These are phyloP conservation scores for Cicer pinnatifidum DNA, from an alignment of 306 rosid genomes.

Conservation along the genomic window DNA sequence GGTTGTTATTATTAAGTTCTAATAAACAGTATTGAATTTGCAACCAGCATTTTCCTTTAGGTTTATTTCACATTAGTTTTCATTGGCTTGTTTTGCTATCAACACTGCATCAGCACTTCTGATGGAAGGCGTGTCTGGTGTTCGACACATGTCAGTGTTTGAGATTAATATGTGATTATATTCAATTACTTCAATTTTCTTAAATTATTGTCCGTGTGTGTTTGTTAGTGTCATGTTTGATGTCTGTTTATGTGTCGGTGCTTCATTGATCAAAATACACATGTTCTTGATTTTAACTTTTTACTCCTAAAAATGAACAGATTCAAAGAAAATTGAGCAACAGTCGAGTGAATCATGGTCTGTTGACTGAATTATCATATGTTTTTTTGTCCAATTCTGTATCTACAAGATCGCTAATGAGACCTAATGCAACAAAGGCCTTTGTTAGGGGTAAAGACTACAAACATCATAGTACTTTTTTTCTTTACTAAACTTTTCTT, in stretches of 20 bases:
- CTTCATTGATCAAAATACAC: not conserved
- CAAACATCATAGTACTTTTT: not conserved
- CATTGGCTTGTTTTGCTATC: not conserved
- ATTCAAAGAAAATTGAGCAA: conserved; percentile 70
- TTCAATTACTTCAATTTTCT: too few species aligned
- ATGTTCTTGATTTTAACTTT: conserved; percentile 9
- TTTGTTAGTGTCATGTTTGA: too few species aligned
- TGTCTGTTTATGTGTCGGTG: too few species aligned
- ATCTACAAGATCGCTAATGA: conserved; percentile 71
- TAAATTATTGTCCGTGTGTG: too few species aligned
- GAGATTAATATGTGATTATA: too few species aligned
- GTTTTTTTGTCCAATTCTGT: conserved; percentile 72
- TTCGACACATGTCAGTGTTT: too few species aligned
- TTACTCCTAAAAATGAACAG: conserved; percentile 47
- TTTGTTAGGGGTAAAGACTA: conserved; percentile 71
- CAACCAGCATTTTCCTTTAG: not conserved
- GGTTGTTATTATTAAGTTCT: not conserved
- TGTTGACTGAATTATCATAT: conserved; percentile 64
- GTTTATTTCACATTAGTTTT: not conserved
- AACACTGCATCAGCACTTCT: too few species aligned
- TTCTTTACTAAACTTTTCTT: conserved; percentile 1
- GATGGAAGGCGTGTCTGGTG: too few species aligned
- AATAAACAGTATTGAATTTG: not conserved
- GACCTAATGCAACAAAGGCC: conserved; percentile 72
- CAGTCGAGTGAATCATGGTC: conserved; percentile 60